These are phyloP conservation scores for Pseudocercospora cruenta DNA, from an alignment of 2,329 filamentous ascomycete species.

Conservation along the genomic window DNA sequence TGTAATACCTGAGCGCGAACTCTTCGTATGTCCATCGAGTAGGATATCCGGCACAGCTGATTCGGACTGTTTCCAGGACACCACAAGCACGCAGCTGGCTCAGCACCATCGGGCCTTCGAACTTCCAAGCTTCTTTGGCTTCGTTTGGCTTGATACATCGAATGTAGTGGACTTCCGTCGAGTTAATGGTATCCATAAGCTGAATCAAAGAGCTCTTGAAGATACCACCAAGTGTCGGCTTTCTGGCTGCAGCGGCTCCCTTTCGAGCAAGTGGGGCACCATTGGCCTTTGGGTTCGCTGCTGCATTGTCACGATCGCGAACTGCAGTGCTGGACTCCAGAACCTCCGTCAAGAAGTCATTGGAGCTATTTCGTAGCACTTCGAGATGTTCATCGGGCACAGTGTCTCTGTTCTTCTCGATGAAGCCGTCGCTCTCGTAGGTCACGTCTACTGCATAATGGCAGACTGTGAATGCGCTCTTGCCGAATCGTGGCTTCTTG, in stretches of 20 bases:
- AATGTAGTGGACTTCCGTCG: constrained; percentile 98
- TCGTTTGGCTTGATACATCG: constrained; percentile 99
- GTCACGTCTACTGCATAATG: constrained; percentile 98
- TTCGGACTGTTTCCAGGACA: constrained; percentile 97
- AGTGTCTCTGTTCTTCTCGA: constrained; percentile 98
- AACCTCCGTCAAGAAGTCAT: constrained; percentile 81
- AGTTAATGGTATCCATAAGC: constrained; percentile 96
- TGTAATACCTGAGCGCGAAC: constrained; percentile 96
- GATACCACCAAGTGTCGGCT: constrained; percentile 95
- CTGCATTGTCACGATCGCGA: constrained; percentile 79
- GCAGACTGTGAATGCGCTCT: constrained; percentile 95
- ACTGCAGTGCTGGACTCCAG: constrained; percentile 83
- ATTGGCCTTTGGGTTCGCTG: constrained; percentile 65
- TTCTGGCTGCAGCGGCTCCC: constrained; percentile 89
- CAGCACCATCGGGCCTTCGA: constrained; percentile 97
- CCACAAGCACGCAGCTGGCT: constrained; percentile 96
- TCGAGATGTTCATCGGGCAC: constrained; percentile 98
- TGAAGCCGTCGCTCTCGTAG: constrained; percentile 98
- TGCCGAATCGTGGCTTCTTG: constrained; percentile 97
- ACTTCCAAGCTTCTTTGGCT: constrained; percentile 94
- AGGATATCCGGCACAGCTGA: constrained; percentile 95
- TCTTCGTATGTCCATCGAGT: constrained; percentile 99
- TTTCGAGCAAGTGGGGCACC: constrained; percentile 76
- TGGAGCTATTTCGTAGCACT: constrained; percentile 80
- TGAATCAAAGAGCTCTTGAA: constrained; percentile 99